Percentiles rank a stretch among this genome's conserved stretches.
Evolutionary conservation across 352 stramenopile genomes (phyloP).

Genomic region (Phytopythium vexans): DNA sequence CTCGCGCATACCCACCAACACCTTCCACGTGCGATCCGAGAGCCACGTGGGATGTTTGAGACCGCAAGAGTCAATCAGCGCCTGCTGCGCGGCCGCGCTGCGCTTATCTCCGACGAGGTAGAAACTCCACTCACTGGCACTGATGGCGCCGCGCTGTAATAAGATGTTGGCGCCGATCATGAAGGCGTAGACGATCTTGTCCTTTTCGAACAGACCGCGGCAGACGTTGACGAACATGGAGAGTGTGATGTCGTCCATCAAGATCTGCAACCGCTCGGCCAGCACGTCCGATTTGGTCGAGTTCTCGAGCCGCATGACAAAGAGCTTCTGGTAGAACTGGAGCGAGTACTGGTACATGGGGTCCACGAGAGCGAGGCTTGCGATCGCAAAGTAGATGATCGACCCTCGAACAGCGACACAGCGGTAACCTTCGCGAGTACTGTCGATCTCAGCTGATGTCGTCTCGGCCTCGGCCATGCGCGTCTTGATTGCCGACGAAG

Average conservation of each 20-base stretch:
- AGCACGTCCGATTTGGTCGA: constrained; percentile 82
- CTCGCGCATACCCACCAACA: constrained; percentile 61
- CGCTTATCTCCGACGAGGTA: constrained; percentile 89
- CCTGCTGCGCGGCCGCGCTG: constrained; percentile 43
- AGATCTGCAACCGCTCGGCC: constrained; percentile 78
- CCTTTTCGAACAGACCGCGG: constrained; percentile 92
- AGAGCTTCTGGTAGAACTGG: constrained; percentile 93
- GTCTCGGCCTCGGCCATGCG: constrained; percentile 89
- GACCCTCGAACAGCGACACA: constrained; percentile 88
- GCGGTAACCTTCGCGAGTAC: constrained; percentile 89
- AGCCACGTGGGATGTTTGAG: constrained; percentile 56
- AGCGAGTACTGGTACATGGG: constrained; percentile 96
- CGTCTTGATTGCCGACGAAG: constrained; percentile 86
- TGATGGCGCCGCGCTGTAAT: constrained; percentile 70
- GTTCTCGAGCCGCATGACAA: constrained; percentile 85
- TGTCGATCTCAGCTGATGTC: constrained; percentile 89
- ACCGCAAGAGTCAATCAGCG: constrained; percentile 25
- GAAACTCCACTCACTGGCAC: constrained; percentile 78
- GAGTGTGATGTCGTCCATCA: constrained; percentile 90
- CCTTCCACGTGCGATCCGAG: constrained; percentile 79
- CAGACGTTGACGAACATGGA: constrained; percentile 95
- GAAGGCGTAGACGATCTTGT: constrained; percentile 95
- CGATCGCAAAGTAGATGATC: constrained; percentile 95
- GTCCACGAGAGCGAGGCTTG: constrained; percentile 89
- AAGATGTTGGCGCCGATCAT: constrained; percentile 91